Conservation (phyloP, 441 rosid species). For the Corymbia citriodora region DNA sequence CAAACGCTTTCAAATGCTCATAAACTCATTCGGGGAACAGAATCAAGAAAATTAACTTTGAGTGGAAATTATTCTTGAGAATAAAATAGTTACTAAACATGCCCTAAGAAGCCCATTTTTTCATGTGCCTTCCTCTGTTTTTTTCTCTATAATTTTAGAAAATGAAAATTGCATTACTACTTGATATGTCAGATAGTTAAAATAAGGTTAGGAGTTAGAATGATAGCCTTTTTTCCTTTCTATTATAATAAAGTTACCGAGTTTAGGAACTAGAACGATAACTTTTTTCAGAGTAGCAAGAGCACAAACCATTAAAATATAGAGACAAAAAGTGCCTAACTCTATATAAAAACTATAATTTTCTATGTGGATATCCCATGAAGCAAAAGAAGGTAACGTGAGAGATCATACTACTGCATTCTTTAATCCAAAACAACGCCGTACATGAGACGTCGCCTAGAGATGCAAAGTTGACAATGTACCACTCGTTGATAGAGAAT, state of each 20-base stretch:
- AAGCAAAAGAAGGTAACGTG: background rate
- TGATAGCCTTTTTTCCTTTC: background rate
- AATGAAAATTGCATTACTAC: background rate
- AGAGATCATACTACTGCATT: background rate
- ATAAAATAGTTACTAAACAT: no score
- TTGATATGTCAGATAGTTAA: background rate
- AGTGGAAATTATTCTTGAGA: no score
- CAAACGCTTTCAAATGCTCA: no score
- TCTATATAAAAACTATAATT: no score
- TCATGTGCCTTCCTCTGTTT: background rate
- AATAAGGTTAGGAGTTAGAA: background rate
- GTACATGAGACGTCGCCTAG: background rate
- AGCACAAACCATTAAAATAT: background rate
- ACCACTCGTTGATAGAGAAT: background rate
- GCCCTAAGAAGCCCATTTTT: no score
- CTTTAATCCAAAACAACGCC: no score
- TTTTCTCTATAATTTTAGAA: background rate
- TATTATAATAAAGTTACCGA: background rate
- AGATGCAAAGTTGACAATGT: background rate
- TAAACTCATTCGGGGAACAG: no score
- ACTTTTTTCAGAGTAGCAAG: background rate
- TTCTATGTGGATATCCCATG: background rate
- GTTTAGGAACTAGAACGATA: background rate
- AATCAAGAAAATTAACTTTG: no score
- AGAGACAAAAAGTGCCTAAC: background rate